A percentile compares a stretch with the other conserved stretches of the same genome.
phyloP scores from a whole-genome alignment of 306 rosid species.

The Ormosia emarginata region DNA sequence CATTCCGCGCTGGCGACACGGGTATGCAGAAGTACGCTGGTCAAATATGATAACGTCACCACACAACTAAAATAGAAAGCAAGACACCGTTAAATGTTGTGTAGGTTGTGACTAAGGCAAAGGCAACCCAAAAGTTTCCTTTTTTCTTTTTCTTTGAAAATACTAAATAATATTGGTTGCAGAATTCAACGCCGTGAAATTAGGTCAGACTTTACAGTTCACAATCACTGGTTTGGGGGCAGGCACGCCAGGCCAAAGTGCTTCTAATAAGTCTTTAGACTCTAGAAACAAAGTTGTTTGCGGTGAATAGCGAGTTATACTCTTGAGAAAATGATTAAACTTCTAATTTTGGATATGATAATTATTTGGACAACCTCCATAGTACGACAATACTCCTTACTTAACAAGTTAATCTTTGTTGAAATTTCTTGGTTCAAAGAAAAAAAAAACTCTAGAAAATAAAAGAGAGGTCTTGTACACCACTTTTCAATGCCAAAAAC shows the following conservation, averaged over 20 bases:
- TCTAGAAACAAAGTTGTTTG: background rate
- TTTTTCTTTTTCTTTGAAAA: too few relatives aligned
- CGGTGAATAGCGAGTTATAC: too few relatives aligned
- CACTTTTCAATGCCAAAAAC: too few relatives aligned
- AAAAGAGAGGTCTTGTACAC: background rate
- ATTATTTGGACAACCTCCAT: too few relatives aligned
- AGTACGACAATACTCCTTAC: too few relatives aligned
- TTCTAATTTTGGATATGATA: too few relatives aligned
- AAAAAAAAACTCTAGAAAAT: too few relatives aligned
- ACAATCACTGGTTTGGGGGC: background rate
- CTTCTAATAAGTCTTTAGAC: background rate
- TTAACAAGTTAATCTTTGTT: too few relatives aligned
- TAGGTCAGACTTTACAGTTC: background rate
- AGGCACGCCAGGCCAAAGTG: background rate
- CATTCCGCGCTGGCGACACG: constrained; percentile 16
- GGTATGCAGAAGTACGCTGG: background rate
- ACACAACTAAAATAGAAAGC: background rate
- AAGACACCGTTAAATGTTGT: background rate
- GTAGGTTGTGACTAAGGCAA: background rate
- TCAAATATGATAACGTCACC: background rate
- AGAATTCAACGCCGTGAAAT: background rate
- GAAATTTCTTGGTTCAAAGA: too few relatives aligned
- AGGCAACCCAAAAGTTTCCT: background rate
- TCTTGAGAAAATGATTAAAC: too few relatives aligned
- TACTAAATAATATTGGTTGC: background rate